These are phyloP conservation scores for Gynostemma pentaphyllum DNA, from an alignment of 306 rosid species.

Conservation along the genomic window DNA sequence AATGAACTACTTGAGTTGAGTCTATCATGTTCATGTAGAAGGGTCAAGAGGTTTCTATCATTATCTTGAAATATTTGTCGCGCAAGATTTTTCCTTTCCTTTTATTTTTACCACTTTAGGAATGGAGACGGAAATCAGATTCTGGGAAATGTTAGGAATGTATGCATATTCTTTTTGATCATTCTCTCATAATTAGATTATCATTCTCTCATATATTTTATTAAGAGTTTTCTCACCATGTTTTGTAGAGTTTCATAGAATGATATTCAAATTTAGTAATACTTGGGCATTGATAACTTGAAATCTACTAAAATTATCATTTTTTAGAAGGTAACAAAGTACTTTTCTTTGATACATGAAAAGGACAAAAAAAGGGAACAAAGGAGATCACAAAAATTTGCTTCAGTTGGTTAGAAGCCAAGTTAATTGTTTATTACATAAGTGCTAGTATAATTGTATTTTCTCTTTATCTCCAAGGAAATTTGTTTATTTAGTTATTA, in stretches of 20 bases:
- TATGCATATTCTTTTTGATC: neutral
- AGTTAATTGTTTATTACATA: too few species aligned
- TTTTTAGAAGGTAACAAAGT: too few species aligned
- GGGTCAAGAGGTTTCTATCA: neutral
- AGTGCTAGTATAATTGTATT: too few species aligned
- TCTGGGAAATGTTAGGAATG: neutral
- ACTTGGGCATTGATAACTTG: neutral
- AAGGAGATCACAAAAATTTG: too few species aligned
- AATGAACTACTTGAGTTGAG: slow-evolving; percentile 2
- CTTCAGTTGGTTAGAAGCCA: too few species aligned
- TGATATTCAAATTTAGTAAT: neutral
- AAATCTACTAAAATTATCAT: too few species aligned
- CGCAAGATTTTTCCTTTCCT: neutral
- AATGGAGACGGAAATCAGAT: neutral
- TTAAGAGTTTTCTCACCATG: too few species aligned
- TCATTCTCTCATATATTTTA: neutral
- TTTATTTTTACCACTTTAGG: neutral
- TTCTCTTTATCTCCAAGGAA: neutral
- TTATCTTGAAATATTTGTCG: neutral
- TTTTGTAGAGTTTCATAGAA: neutral
- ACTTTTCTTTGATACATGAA: too few species aligned
- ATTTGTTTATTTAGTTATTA: neutral
- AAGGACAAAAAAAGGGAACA: too few species aligned
- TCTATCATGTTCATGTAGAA: neutral
- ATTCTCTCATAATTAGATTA: neutral